A percentile compares a stretch with the other conserved stretches of the same genome.
These are phyloP conservation scores for Coniochaeta sp. DNA, from an alignment of 2,329 filamentous ascomycete species.

Conservation along the genomic window DNA sequence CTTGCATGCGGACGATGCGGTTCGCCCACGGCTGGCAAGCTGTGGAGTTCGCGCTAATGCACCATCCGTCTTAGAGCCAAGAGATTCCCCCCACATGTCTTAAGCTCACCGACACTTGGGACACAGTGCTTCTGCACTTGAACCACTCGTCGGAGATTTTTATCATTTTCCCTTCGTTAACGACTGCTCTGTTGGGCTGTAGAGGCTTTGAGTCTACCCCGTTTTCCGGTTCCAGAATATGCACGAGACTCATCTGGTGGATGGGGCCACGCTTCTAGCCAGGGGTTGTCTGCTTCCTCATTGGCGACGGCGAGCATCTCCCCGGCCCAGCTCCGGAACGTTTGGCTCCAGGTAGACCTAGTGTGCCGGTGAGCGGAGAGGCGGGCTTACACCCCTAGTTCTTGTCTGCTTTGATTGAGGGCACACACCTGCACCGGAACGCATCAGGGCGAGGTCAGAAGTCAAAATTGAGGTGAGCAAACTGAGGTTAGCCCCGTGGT, in stretches of 20 bases:
- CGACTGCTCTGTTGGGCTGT: neutral
- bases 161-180: no score
- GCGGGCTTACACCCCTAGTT: neutral
- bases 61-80: neutral
- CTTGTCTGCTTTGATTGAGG: neutral
- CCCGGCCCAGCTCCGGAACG: neutral
- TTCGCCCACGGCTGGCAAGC: neutral
- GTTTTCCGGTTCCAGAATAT: constrained; percentile 1
- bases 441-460: neutral
- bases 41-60: constrained; percentile 2
- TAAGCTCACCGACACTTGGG: constrained; percentile 26
- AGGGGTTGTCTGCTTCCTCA: neutral
- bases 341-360: no score
- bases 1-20: constrained; percentile 3
- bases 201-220: constrained; percentile 2
- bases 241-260: neutral
- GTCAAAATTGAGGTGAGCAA: neutral
- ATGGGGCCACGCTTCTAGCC: neutral
- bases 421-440: neutral
- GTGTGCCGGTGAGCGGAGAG: neutral
- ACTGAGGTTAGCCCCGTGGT: neutral
- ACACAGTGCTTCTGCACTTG: no score
- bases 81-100: constrained; percentile 18
- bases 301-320: neutral
- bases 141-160: no score